Percentiles rank a stretch among this genome's conserved stretches.
Evolutionary conservation across 176 grass and related monocot species (phyloP).

Genomic region (Triticum urartu): DNA sequence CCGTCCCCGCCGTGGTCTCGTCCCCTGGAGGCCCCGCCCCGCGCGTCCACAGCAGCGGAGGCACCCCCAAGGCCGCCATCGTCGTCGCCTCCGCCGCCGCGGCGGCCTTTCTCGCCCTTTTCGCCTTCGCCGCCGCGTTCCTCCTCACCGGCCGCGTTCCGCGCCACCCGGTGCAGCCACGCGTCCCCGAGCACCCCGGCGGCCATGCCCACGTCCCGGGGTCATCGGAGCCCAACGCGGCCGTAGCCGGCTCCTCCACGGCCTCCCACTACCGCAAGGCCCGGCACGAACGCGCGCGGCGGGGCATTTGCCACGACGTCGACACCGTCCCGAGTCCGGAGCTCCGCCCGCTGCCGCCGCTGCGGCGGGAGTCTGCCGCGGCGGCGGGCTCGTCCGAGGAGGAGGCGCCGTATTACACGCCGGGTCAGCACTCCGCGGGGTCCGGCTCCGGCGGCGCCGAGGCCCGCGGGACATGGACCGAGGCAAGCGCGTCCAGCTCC

Average conservation of each 20-base stretch:
- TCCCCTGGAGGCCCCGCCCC: slow-evolving; percentile 27
- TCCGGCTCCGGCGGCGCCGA: slow-evolving; percentile 29
- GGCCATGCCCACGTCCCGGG: neutral
- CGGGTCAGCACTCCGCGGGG: slow-evolving; percentile 39
- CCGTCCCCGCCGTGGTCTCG: slow-evolving; percentile 48
- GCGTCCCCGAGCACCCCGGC: slow-evolving; percentile 1
- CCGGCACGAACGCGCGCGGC: slow-evolving; percentile 39
- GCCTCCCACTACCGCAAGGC: slow-evolving; percentile 65
- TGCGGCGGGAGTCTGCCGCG: slow-evolving; percentile 28
- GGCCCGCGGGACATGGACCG: slow-evolving; percentile 44
- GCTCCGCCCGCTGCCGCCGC: slow-evolving; percentile 72
- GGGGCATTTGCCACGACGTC: slow-evolving; percentile 61
- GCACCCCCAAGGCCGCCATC: slow-evolving; percentile 47
- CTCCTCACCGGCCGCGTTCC: slow-evolving; percentile 37
- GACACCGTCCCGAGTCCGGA: slow-evolving; percentile 79
- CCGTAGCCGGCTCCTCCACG: neutral
- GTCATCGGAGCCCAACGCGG: neutral
- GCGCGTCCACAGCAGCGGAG: neutral
- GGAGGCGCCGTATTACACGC: slow-evolving; percentile 76
- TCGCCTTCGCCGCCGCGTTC: slow-evolving; percentile 39
- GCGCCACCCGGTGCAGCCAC: slow-evolving; percentile 32
- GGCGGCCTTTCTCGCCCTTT: slow-evolving; percentile 37
- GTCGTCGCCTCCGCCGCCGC: slow-evolving; percentile 42
- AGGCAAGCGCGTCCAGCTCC: slow-evolving; percentile 63
- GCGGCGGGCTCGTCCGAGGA: slow-evolving; percentile 54